Base-by-base conservation (phyloP, 2,329 filamentous ascomycete species). In the Diplodia intermedia region DNA sequence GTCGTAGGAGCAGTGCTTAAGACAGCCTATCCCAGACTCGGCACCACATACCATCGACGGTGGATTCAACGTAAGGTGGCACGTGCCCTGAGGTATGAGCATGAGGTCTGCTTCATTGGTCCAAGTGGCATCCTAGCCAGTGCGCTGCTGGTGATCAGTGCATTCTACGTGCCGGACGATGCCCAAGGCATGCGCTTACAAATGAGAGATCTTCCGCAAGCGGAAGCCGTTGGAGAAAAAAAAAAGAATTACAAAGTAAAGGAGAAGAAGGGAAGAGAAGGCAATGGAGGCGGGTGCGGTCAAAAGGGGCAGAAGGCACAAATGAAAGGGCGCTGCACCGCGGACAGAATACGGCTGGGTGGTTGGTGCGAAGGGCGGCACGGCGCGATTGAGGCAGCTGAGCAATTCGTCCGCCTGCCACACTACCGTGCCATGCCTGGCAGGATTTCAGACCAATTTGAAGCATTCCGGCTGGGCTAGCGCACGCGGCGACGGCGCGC, bases 341-440 rank as follows among this genome's bases (percentile, higher is more conserved):
- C 9, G 29, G 38, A 23, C 26, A 29, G 23, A 33, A 11, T 15
- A 49, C 33, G 9, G 54, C 43, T 23, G 20, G 36, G 55, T 43
- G 38, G 40, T 14, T 31, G 29, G 54, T n/a, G 52, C 23, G 12
- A 33, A 20, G 49, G 49, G 20, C 29, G 33, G 9, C 12, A 33
- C 54, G 54, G 57, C 57, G 36, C 23, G n/a, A 20, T 14, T 29
- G 55, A 60, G 20, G 55, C 55, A 43, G 15, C 40, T 61, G 57
- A 50, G 57, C 20, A 33, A 20, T 33, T 61, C 40, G 57, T 33
- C 55, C 55, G 55, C 8, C 55, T n/a, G 29, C 31, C 31, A 33
- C 26, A 47, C n/a, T 38, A 47, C 57, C 57, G 57, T 61, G 57
- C 57, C 57, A 61, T 61, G 43, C 57, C 57, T 23, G 57, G 18